These are phyloP conservation scores for Nannochloris sp. DNA, from an alignment of 139 green algal species.

Conservation along the genomic window DNA sequence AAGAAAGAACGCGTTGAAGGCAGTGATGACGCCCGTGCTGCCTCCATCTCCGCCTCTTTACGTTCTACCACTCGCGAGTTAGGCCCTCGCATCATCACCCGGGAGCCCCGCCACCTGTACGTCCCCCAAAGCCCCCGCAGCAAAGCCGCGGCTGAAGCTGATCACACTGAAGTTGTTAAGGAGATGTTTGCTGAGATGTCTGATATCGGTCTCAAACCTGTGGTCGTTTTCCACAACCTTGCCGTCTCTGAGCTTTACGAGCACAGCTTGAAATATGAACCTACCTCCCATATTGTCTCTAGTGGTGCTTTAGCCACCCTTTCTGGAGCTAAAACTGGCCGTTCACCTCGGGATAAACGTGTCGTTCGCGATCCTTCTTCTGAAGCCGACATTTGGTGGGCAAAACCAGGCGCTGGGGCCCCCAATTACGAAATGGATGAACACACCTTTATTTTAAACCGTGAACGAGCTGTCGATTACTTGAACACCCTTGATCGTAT, in stretches of 20 bases:
- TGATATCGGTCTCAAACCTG: slow-evolving; percentile 65
- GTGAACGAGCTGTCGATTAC: slow-evolving; percentile 81
- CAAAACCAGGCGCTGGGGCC: slow-evolving; percentile 38
- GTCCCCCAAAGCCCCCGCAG: slow-evolving; percentile 24
- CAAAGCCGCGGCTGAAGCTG: slow-evolving; percentile 6
- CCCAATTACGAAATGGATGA: slow-evolving; percentile 83
- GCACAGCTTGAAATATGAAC: slow-evolving; percentile 47
- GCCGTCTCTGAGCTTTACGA: slow-evolving; percentile 55
- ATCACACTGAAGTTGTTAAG: slow-evolving; percentile 27
- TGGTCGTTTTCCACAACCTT: slow-evolving; percentile 67
- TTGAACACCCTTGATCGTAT: slow-evolving; percentile 79
- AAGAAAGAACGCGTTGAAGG: slow-evolving; percentile 11
- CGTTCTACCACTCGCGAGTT: slow-evolving; percentile 3
- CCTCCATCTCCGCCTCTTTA: slow-evolving; percentile 20
- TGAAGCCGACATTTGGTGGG: slow-evolving; percentile 81
- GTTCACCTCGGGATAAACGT: slow-evolving; percentile 88
- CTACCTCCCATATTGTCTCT: slow-evolving; percentile 55
- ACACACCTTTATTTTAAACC: slow-evolving; percentile 72
- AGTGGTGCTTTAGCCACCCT: slow-evolving; percentile 68
- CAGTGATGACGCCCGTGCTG: neutral
- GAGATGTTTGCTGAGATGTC: slow-evolving; percentile 41
- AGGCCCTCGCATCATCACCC: slow-evolving; percentile 14
- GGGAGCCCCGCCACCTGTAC: slow-evolving; percentile 30
- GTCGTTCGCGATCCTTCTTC: slow-evolving; percentile 71
- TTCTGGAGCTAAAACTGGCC: slow-evolving; percentile 82